Evolutionary conservation across 2,329 filamentous ascomycete species (phyloP).

Genomic region (Incumbomyces delicatus): DNA sequence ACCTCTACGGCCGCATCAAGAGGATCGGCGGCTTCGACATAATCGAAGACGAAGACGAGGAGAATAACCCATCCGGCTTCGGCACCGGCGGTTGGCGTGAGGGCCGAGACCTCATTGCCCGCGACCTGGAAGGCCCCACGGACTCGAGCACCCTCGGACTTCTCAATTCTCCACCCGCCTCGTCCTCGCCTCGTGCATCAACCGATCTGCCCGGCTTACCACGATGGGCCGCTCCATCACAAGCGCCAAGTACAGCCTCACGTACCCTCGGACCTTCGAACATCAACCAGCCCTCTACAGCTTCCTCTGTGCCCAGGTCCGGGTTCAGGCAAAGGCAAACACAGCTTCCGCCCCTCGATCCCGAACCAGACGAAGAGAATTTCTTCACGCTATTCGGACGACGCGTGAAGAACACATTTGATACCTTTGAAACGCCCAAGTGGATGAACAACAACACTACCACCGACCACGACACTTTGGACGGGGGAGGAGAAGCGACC

Average conservation of each 20-base stretch:
- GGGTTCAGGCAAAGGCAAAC: not conserved
- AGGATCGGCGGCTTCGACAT: constrained; percentile 70
- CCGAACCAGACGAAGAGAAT: constrained; percentile 62
- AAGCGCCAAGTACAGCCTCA: constrained; percentile 19
- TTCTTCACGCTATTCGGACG: constrained; percentile 78
- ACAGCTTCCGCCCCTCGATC: constrained; percentile 34
- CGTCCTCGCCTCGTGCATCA: constrained; percentile 20
- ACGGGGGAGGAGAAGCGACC: not conserved
- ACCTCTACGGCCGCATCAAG: constrained; percentile 74
- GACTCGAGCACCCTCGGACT: constrained; percentile 34
- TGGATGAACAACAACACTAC: constrained; percentile 52
- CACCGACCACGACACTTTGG: not conserved
- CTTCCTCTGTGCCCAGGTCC: too few relatives aligned
- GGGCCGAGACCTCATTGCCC: constrained; percentile 79
- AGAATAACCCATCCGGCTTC: constrained; percentile 52
- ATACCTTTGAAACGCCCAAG: constrained; percentile 67
- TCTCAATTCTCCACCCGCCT: constrained; percentile 17
- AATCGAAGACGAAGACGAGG: constrained; percentile 62
- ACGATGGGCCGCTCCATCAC: constrained; percentile 18
- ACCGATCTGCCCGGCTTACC: constrained; percentile 5
- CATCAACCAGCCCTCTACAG: not conserved
- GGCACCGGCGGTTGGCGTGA: constrained; percentile 84
- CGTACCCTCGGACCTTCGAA: not conserved
- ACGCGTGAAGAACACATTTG: constrained; percentile 83
- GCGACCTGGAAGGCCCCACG: constrained; percentile 58